Percentiles rank a stretch among this genome's conserved stretches.
Evolutionary conservation across 139 green algal genomes (phyloP).

Genomic region (Axilococcus clingmanii): DNA sequence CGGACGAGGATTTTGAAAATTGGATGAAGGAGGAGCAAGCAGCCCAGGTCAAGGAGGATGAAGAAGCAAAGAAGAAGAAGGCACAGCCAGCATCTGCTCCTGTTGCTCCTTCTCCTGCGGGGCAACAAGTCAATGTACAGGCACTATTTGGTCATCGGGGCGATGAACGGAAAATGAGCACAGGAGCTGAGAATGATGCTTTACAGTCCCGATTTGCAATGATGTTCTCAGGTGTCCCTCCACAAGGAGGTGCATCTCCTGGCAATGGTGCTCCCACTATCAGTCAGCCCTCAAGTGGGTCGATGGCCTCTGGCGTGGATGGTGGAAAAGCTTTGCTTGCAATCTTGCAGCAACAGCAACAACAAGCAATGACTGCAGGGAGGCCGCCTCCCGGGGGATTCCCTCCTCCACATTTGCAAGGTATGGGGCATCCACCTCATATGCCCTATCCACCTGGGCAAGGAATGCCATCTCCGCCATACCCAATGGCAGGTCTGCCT

Average conservation of each 20-base stretch:
- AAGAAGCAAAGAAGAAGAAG: constrained; percentile 9
- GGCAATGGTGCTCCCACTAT: background rate
- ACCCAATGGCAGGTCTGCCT: background rate
- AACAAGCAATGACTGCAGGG: constrained; percentile 3
- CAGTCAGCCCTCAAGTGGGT: background rate
- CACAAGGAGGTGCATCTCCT: background rate
- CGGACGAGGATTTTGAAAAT: constrained; percentile 12
- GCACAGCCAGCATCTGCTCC: no score
- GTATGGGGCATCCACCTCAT: constrained; percentile 1
- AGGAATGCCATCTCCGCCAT: constrained; percentile 1
- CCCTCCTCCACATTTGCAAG: background rate
- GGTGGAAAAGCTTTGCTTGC: constrained; percentile 4
- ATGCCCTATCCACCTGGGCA: background rate
- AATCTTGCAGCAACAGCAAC: constrained; percentile 3
- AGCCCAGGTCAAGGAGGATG: background rate
- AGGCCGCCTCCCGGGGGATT: background rate
- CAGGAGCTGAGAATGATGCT: no score
- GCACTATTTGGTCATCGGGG: constrained; percentile 10
- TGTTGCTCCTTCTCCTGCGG: background rate
- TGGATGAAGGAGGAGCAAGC: constrained; percentile 19
- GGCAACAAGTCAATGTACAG: constrained; percentile 16
- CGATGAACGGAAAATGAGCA: no score
- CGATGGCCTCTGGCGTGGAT: background rate
- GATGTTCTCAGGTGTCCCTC: constrained; percentile 13
- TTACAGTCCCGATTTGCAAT: constrained; percentile 18